Conservation (phyloP, 768 basidiomycete species). For the Lactarius sanguifluus region DNA sequence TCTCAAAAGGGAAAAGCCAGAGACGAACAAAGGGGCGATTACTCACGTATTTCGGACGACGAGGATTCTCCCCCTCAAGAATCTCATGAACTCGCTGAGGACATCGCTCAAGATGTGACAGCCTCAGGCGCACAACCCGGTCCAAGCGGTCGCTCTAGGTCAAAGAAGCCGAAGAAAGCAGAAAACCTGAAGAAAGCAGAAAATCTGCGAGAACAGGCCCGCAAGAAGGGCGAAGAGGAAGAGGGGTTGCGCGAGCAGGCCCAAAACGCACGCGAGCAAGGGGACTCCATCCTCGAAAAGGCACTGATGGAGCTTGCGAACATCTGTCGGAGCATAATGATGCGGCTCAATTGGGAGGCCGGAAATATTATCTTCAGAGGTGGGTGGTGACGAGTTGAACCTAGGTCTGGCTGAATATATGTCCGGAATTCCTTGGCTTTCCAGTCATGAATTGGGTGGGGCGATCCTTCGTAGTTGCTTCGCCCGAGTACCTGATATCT, state of each 20-base stretch:
- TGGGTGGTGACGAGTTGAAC: not conserved
- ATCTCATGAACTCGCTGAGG: not conserved
- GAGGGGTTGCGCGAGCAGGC: not conserved
- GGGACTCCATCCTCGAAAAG: not conserved
- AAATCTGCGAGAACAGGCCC: not conserved
- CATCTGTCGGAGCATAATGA: not conserved
- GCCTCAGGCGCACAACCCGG: not conserved
- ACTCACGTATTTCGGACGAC: not conserved
- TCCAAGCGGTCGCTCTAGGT: not conserved
- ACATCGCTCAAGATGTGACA: not conserved
- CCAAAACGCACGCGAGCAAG: not conserved
- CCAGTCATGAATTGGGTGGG: not conserved
- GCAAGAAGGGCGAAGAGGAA: not conserved
- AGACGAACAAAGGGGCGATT: not conserved
- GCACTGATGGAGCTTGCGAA: not conserved
- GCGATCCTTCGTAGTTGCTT: not conserved
- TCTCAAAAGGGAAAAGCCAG: not conserved
- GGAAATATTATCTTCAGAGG: not conserved
- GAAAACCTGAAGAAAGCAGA: not conserved
- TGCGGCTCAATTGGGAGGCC: not conserved
- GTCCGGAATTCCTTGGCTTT: not conserved
- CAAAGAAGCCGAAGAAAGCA: not conserved
- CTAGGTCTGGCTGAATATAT: not conserved
- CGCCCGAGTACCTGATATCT: not conserved
- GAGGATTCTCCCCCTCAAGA: not conserved